phyloP scores from a whole-genome alignment of 2,329 filamentous ascomycete species.

The Diaporthe longicolla region DNA sequence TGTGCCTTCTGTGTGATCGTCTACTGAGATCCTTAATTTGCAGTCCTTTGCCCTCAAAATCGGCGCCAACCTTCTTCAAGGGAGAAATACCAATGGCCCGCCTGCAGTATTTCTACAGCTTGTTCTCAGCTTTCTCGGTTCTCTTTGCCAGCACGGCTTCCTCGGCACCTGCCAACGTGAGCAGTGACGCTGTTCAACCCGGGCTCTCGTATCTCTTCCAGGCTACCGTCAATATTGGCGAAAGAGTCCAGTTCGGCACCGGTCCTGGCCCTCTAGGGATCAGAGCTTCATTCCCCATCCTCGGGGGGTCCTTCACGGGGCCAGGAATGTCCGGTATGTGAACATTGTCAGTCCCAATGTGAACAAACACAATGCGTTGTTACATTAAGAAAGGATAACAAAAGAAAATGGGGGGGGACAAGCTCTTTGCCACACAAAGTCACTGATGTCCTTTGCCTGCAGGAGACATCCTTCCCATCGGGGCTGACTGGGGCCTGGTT shows the following conservation, averaged over 20 bases:
- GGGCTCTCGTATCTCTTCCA: background rate
- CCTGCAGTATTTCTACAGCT: background rate
- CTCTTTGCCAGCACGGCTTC: background rate
- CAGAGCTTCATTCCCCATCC: background rate
- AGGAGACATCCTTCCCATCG: background rate
- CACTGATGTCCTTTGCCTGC: background rate
- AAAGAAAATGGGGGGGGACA: too few species aligned
- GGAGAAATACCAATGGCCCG: background rate
- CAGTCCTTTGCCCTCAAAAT: background rate
- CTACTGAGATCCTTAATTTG: background rate
- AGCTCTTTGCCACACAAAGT: too few species aligned
- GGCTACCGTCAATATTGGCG: background rate
- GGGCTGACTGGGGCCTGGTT: background rate
- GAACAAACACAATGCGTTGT: background rate
- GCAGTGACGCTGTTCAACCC: background rate
- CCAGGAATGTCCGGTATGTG: constrained; percentile 1
- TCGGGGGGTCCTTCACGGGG: background rate
- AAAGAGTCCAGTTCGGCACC: background rate
- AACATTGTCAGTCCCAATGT: too few species aligned
- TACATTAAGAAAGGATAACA: too few species aligned
- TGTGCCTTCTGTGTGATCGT: background rate
- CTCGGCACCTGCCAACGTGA: background rate
- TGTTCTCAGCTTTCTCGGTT: background rate
- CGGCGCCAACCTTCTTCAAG: background rate
- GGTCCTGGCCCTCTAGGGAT: background rate